These are phyloP conservation scores for Pythium aquatile DNA, from an alignment of 352 stramenopile genomes.

Conservation along the genomic window DNA sequence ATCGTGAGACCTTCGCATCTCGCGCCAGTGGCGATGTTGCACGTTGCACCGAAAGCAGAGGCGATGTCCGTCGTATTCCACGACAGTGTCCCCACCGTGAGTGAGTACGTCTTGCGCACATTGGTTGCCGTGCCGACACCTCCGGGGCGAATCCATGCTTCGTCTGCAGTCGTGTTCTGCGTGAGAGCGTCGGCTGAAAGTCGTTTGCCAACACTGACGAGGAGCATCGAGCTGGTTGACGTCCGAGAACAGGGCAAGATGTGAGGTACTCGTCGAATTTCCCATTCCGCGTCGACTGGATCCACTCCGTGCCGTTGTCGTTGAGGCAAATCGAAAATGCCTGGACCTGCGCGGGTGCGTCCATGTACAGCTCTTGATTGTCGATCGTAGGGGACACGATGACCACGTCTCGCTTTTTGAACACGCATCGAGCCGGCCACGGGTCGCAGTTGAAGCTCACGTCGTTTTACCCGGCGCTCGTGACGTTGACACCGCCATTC, in stretches of 20 bases:
- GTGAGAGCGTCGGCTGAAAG: neutral
- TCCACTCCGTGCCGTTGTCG: neutral
- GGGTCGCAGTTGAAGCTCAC: neutral
- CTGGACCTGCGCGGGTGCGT: neutral
- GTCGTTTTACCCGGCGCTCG: neutral
- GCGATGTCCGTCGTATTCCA: neutral
- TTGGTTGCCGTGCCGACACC: neutral
- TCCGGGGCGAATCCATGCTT: neutral
- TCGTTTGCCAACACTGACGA: neutral
- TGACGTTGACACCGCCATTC: neutral
- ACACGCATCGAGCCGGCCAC: neutral
- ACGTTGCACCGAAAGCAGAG: neutral
- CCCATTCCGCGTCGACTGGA: neutral
- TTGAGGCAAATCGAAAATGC: neutral
- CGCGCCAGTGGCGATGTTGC: neutral
- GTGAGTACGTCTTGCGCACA: neutral
- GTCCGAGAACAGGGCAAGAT: neutral
- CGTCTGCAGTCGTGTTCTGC: neutral
- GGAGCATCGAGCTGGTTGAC: neutral
- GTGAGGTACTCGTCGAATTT: neutral
- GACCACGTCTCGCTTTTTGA: neutral
- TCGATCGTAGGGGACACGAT: neutral
- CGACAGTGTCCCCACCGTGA: neutral
- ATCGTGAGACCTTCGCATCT: neutral
- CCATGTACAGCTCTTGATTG: neutral